Evolutionary conservation across 2,329 filamentous ascomycete genomes (phyloP), one percentile per base, ranked within the genome.

Genomic region (Aspergillus sp.): DNA sequence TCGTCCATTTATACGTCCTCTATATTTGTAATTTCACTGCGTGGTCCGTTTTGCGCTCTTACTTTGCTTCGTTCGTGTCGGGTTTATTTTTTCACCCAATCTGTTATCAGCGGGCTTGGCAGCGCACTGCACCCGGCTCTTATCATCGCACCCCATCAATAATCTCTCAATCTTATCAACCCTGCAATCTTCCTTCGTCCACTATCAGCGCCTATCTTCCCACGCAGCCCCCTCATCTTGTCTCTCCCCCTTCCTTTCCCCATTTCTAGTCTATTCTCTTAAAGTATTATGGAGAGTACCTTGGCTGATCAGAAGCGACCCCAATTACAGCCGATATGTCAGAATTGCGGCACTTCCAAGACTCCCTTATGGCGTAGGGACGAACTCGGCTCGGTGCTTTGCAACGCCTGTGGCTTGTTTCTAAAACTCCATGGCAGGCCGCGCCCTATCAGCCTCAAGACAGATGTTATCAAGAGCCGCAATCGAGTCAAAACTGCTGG

Each of bases 391-490:
- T 90, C 92, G 1, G 93, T 99, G 39, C 89, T 99, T 52, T 99
- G 95, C 87, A 99, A 99, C 79, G 95, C 95, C 70, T 99, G 95
- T 77, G 95, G 95, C 59, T 84, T 99, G 57, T 99, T 98, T 77
- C 84, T 98, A 70, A 99, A 99, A 83, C 84, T 99, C 66, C 95
- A 99, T 74, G 93, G 93, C 63, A 90, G 93, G 25, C 87, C 95
- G 60, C 88, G 95, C 56, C 95, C 95, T 66, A 97, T 96, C 74
- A 96, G 91, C 68, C 84, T 99, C 68, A 99, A 99, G 83, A 98
- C 95, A 49, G 95, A 99, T 81, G 93, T 98, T 66, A 99, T 99
- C 81, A 99, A 99, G 82, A 97, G 93, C 81, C 91, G 95, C 70
- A 99, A 99, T 78, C 88, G 95, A 64, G 93, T 98, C 67, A 98